Evolutionary conservation across 1,139 yeast genomes (phyloP).

Genomic region (Pichia kudriavzevii): DNA sequence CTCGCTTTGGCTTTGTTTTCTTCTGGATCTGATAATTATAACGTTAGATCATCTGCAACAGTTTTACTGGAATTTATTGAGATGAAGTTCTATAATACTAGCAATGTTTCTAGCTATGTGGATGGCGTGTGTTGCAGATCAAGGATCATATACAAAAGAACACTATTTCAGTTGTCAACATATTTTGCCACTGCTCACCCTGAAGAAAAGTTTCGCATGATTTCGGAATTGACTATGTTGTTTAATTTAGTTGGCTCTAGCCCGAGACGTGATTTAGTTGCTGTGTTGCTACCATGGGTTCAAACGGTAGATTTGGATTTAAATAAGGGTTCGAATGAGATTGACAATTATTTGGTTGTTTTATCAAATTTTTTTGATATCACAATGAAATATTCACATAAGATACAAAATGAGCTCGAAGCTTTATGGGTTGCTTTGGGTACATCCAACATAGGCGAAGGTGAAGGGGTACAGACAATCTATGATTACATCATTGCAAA

Average conservation of each 20-base stretch:
- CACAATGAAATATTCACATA: constrained; percentile 66
- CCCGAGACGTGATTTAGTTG: constrained; percentile 67
- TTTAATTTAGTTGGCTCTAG: constrained; percentile 55
- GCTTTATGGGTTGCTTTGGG: constrained; percentile 94
- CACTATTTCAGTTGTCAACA: constrained; percentile 60
- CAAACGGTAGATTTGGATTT: constrained; percentile 63
- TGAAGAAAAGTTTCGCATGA: constrained; percentile 50
- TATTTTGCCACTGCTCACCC: constrained; percentile 53
- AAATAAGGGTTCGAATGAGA: constrained; percentile 33
- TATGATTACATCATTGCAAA: constrained; percentile 62
- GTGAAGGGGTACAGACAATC: constrained; percentile 58
- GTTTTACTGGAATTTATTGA: constrained; percentile 52
- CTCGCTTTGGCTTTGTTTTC: constrained; percentile 61
- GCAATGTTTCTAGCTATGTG: constrained; percentile 41
- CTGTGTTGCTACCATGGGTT: constrained; percentile 85
- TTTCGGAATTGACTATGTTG: constrained; percentile 66
- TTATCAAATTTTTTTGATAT: constrained; percentile 76
- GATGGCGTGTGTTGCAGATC: constrained; percentile 62
- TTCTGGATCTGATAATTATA: constrained; percentile 56
- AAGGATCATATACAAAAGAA: constrained; percentile 69
- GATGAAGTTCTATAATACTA: constrained; percentile 39
- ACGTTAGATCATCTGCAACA: constrained; percentile 58
- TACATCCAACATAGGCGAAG: constrained; percentile 47
- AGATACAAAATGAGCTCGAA: constrained; percentile 79
- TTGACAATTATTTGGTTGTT: constrained; percentile 66